phyloP scores from a whole-genome alignment of 23 red algal genomes.

The Gracilariopsis chorda region DNA sequence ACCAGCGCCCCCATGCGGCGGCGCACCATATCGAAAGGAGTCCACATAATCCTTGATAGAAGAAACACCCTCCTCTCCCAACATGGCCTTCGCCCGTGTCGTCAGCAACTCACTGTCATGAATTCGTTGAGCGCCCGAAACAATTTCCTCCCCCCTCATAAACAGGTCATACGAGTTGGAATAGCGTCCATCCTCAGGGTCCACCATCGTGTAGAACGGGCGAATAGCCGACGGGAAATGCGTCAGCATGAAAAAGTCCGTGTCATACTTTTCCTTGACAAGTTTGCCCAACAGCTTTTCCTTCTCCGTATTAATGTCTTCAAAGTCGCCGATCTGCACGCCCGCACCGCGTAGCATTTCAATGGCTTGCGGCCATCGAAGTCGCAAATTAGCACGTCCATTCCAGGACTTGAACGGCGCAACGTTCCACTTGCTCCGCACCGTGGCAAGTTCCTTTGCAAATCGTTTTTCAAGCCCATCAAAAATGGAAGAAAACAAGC shows the following conservation, averaged over 20 bases:
- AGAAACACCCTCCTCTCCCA: slow-evolving; percentile 54
- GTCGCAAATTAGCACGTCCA: slow-evolving; percentile 46
- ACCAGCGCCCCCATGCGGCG: slow-evolving; percentile 95
- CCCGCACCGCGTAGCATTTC: slow-evolving; percentile 77
- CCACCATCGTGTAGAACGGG: slow-evolving; percentile 98
- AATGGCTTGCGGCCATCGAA: slow-evolving; percentile 82
- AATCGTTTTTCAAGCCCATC: slow-evolving; percentile 76
- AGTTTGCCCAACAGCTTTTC: slow-evolving; percentile 86
- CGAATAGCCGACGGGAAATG: slow-evolving; percentile 84
- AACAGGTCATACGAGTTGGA: slow-evolving; percentile 98
- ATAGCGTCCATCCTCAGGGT: slow-evolving; percentile 75
- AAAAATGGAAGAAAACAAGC: slow-evolving; percentile 82
- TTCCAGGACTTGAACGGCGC: slow-evolving; percentile 61
- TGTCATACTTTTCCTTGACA: slow-evolving; percentile 76
- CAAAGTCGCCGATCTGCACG: slow-evolving; percentile 79
- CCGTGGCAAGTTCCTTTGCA: slow-evolving; percentile 56
- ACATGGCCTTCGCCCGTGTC: slow-evolving; percentile 50
- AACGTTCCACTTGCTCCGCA: slow-evolving; percentile 82
- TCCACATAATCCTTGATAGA: slow-evolving; percentile 88
- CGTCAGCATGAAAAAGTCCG: slow-evolving; percentile 94
- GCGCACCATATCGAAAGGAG: slow-evolving; percentile 85
- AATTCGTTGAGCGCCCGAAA: slow-evolving; percentile 96
- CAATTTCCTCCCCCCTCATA: slow-evolving; percentile 98
- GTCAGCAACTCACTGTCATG: slow-evolving; percentile 81
- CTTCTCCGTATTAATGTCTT: slow-evolving; percentile 86